phyloP scores from a whole-genome alignment of 2,329 filamentous ascomycete species.

The Didymella segeticola region DNA sequence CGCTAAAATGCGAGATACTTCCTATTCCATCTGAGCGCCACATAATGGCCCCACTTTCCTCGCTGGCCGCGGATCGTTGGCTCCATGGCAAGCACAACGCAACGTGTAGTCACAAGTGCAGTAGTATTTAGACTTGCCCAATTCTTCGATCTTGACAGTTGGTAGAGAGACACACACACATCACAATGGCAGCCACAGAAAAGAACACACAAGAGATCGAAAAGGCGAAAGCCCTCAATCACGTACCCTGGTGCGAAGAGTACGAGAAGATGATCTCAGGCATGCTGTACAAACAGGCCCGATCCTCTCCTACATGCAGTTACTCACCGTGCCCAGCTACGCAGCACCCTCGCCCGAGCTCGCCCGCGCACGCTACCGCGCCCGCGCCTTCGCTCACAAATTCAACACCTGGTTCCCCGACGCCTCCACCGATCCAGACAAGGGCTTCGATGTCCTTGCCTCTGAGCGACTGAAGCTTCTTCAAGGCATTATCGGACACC shows the following conservation, averaged over 20 bases:
- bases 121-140: neutral
- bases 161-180: neutral
- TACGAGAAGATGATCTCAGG: constrained; percentile 71
- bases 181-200: constrained; percentile 47
- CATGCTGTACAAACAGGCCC: constrained; percentile 58
- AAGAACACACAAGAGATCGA: constrained; percentile 55
- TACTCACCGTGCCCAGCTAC: constrained; percentile 52
- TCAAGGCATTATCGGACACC: constrained; percentile 40
- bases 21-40: constrained; percentile 20
- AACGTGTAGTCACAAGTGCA: neutral
- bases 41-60: constrained; percentile 22
- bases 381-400: constrained; percentile 62
- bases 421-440: constrained; percentile 19
- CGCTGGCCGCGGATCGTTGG: neutral
- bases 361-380: constrained; percentile 59
- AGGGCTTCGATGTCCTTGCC: constrained; percentile 36
- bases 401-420: constrained; percentile 60
- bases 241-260: constrained; percentile 65
- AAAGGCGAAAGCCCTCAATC: constrained; percentile 56
- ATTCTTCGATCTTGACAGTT: neutral
- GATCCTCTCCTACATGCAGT: neutral
- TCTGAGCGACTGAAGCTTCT: constrained; percentile 34
- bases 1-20: constrained; percentile 35
- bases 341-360: constrained; percentile 59
- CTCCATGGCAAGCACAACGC: constrained; percentile 1